Base-by-base conservation (phyloP, 2,329 filamentous ascomycete species). In the Fusarium metavorans region DNA sequence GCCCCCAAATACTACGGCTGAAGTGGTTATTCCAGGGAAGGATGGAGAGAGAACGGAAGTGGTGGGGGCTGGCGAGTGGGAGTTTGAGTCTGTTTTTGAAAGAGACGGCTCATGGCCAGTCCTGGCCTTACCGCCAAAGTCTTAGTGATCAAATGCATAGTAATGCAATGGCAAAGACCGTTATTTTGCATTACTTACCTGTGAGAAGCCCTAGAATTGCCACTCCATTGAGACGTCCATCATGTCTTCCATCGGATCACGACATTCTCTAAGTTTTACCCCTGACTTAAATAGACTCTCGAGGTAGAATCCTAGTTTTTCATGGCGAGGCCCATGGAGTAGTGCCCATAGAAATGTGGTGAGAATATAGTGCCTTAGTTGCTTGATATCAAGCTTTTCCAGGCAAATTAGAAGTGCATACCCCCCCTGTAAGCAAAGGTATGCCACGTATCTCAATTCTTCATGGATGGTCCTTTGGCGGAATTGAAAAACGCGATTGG, bases 31-130 rank as follows among this genome's bases (percentile, higher is more conserved):
- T 10, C 60, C 52, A 14, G 20, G 61, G 1, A 35, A 32, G 4
- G n/a, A 20, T 30, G 50, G 13, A 1, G 37, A 61, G 16, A 20
- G 25, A 18, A 18, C 23, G 5, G 67, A 48, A 18, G 37, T 65
- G 18, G 32, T 69, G 9, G 52, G n/a, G 2, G 10, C 35, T 16
- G 68, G 66, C 6, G 7, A 69, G 18, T 69, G 66, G 66, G 57
- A 43, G 2, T 65, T 70, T 30, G n/a, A 20, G 16, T 66, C 66
- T 3, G 7, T 39, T 1, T 69, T 66, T 1, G 45, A 14, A 11
- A 60, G 66, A 16, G 34, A 69, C 5, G 35, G 60, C 8, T 16
- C 57, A n/a, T 69, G 66, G 68, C 68, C 66, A 4, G 25, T 69
- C 9, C 41, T 18, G 11, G 59, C 37, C 58, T 16, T 66, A 27